A percentile compares a stretch with the other conserved stretches of the same genome.
Conservation (phyloP, 176 grass and related monocot species). For the Lolium multiflorum region DNA sequence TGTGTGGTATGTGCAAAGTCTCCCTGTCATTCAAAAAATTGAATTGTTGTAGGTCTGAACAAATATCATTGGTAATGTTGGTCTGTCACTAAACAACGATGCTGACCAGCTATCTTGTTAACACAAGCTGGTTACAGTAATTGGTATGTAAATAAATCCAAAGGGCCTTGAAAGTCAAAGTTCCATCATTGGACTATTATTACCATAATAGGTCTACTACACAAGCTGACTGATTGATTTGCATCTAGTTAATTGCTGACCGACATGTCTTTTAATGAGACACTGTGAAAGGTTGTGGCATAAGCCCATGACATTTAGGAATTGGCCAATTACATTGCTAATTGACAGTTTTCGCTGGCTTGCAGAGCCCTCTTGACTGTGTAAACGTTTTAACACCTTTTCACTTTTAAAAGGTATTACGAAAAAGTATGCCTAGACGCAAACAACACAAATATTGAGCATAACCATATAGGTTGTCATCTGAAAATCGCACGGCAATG, state of each 20-base stretch:
- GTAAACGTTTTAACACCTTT: neutral
- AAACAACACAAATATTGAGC: neutral
- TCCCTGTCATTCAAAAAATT: constrained; percentile 6
- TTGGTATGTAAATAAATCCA: neutral
- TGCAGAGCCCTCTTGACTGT: neutral
- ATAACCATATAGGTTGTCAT: neutral
- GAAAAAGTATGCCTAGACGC: neutral
- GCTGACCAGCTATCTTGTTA: neutral
- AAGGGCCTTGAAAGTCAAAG: neutral
- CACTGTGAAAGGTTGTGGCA: neutral
- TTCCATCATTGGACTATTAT: neutral
- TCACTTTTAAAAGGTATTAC: neutral
- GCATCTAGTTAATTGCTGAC: neutral
- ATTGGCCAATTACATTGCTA: neutral
- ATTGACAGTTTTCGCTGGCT: neutral
- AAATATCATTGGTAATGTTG: constrained; percentile 5
- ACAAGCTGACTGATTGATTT: constrained; percentile 6
- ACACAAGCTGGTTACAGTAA: neutral
- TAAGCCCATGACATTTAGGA: constrained; percentile 20
- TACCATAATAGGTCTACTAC: neutral
- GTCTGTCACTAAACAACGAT: neutral
- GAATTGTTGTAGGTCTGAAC: constrained; percentile 11
- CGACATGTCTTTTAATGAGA: neutral
- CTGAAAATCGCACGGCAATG: neutral
- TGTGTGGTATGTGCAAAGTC: constrained; percentile 68